phyloP scores from a whole-genome alignment of 805 yeast species.

The Ogataea nonfermentans region DNA sequence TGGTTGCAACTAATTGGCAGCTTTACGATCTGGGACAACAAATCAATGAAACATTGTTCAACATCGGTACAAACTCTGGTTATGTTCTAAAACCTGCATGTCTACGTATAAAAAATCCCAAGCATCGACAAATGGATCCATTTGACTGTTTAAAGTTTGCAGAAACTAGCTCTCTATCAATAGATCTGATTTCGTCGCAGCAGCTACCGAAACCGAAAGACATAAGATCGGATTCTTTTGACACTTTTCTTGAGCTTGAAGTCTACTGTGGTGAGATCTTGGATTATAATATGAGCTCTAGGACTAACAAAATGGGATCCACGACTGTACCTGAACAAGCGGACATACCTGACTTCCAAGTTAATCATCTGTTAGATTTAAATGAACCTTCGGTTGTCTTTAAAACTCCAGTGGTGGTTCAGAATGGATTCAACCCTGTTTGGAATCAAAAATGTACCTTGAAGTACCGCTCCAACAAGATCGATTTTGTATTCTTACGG shows the following conservation, averaged over 20 bases:
- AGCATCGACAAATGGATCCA: slow-evolving; percentile 17
- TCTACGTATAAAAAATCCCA: slow-evolving; percentile 17
- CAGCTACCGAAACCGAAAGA: slow-evolving; percentile 72
- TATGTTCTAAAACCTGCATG: slow-evolving; percentile 71
- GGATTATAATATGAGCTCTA: slow-evolving; percentile 14
- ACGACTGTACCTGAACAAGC: slow-evolving; percentile 3
- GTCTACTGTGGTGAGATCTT: slow-evolving; percentile 43
- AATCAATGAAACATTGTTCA: slow-evolving; percentile 79
- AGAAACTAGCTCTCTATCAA: slow-evolving; percentile 25
- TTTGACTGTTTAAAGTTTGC: slow-evolving; percentile 22
- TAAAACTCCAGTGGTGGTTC: slow-evolving; percentile 40
- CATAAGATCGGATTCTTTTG: slow-evolving; percentile 43
- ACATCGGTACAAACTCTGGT: slow-evolving; percentile 58
- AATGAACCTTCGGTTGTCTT: slow-evolving; percentile 24
- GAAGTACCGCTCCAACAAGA: slow-evolving; percentile 33
- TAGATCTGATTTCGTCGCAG: slow-evolving; percentile 75
- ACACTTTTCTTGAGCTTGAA: slow-evolving; percentile 64
- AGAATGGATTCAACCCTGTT: slow-evolving; percentile 84
- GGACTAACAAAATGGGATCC: slow-evolving; percentile 10
- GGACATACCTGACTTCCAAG: background rate
- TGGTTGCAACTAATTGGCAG: slow-evolving; percentile 98
- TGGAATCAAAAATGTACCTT: slow-evolving; percentile 67
- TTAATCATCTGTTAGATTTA: slow-evolving; percentile 5
- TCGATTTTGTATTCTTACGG: slow-evolving; percentile 55
- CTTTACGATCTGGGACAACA: slow-evolving; percentile 88